Conservation (phyloP, 768 basidiomycete species). For the Psilocybe sp. region DNA sequence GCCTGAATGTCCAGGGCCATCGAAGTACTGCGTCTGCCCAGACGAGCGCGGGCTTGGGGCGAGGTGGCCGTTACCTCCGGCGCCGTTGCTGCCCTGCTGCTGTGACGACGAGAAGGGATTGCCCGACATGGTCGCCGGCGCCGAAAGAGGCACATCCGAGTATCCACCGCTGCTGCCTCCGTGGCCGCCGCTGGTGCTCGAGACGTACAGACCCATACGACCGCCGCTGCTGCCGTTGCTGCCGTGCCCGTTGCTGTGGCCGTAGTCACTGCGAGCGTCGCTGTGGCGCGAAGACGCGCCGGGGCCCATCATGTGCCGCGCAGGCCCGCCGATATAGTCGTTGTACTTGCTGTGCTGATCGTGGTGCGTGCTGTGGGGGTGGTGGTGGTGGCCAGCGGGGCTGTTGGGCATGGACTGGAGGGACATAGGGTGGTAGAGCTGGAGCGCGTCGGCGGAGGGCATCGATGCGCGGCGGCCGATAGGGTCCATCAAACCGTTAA, state of each 20-base stretch:
- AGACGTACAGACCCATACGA: conserved; percentile 30
- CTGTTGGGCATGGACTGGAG: conserved; percentile 57
- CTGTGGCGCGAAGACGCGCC: conserved; percentile 30
- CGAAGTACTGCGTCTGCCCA: conserved; percentile 32
- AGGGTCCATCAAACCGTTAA: conserved; percentile 39
- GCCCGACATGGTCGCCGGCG: conserved; percentile 45
- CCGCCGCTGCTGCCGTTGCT: conserved; percentile 26
- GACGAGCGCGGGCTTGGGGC: conserved; percentile 35
- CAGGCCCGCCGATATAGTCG: conserved; percentile 35
- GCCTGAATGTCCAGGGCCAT: conserved; percentile 34
- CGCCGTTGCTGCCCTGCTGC: conserved; percentile 25
- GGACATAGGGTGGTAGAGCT: conserved; percentile 78
- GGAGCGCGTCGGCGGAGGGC: conserved; percentile 63
- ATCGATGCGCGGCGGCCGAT: conserved; percentile 61
- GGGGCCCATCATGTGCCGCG: conserved; percentile 46
- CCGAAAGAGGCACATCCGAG: conserved; percentile 49
- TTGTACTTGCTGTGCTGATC: conserved; percentile 22
- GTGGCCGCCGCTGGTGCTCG: conserved; percentile 41
- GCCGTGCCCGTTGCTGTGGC: conserved; percentile 32
- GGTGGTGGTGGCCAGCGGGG: conserved; percentile 34
- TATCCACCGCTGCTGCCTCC: conserved; percentile 31
- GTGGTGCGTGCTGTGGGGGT: conserved; percentile 26
- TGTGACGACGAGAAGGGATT: conserved; percentile 37
- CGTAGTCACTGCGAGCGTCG: conserved; percentile 34
- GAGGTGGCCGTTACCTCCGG: conserved; percentile 28